Evolutionary conservation across 2,329 filamentous ascomycete species (phyloP).

Genomic region (Didymella lethalis): DNA sequence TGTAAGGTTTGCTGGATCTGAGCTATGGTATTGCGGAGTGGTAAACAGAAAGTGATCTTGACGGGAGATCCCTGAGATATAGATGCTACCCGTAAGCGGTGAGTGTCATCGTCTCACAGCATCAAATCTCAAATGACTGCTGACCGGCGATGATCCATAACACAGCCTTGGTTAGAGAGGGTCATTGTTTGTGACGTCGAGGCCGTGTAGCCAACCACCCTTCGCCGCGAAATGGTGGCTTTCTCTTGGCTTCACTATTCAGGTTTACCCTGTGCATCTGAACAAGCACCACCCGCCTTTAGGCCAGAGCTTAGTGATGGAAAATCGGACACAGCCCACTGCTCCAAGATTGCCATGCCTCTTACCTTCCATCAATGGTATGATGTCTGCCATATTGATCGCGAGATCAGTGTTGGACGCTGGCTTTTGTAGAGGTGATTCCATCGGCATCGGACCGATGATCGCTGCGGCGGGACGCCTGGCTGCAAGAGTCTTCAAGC

Average conservation of each 20-base stretch:
- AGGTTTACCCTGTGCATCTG: conserved; percentile 9
- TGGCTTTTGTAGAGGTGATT: neutral
- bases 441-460: conserved; percentile 3
- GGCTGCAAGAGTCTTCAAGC: neutral
- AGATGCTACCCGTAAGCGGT: conserved; percentile 4
- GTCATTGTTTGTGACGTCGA: conserved; percentile 24
- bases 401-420: neutral
- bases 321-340: conserved; percentile 9
- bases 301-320: conserved; percentile 9
- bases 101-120: conserved; percentile 15
- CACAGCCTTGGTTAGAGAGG: conserved; percentile 29
- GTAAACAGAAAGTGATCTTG: neutral
- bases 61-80: conserved; percentile 3
- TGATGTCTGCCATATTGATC: neutral
- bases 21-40: neutral
- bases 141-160: conserved; percentile 21
- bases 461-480: conserved; percentile 21
- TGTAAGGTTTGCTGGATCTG: neutral
- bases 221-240: conserved; percentile 24
- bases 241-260: conserved; percentile 26
- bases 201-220: conserved; percentile 21
- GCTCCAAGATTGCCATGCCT: neutral
- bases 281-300: conserved; percentile 12
- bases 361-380: conserved; percentile 2
- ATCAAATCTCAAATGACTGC: conserved; percentile 21